Base-by-base conservation (phyloP, 768 basidiomycete genomes). In the Amanita molliuscula region DNA sequence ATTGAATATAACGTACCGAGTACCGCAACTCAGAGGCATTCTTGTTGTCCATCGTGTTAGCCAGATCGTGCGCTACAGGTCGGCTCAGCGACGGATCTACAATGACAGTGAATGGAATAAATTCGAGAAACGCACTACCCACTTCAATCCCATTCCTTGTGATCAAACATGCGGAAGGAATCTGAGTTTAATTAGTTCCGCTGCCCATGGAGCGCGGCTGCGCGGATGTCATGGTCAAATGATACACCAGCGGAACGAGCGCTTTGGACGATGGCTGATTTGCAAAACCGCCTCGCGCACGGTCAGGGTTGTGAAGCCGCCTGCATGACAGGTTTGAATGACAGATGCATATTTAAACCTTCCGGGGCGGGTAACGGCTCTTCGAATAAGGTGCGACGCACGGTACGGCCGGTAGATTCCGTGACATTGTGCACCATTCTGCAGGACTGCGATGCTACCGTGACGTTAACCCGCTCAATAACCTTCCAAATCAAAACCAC, bases 401-500 rank as follows among this genome's bases (percentile, higher is more conserved):
- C 10, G 29, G 4, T 21, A 16, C 6, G n/a, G 16, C 6, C 42
- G 42, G 42, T 29, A 11, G 7, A 21, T 21, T 38, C 37, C 37
- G 37, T 38, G 37, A 38, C 37, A 29, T 29, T 29, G 29, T 29
- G 29, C 29, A 10, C 23, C 3, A 6, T 9, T 29, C 2, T 11
- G n/a, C n/a, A n/a, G n/a, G n/a, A n/a, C n/a, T 28, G 26, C 26
- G 9, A 8, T 28, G 4, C 26, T 28, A 23, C 35, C 13, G 33
- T 37, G 36, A 20, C 18, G 9, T 37, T 16, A 18, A 18, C 8
- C 6, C 72, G 7, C 65, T 65, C n/a, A 51, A 47, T 47, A 62
- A 62, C 35, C 68, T 68, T 51, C 67, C 69, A 31, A 10, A 31
- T 31, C 23, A 64, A 56, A 18, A 60, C 58, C 38, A 53, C 47